Evolutionary conservation across 495 filamentous ascomycete species (phyloP).

Genomic region (Lophiotrema nucula): DNA sequence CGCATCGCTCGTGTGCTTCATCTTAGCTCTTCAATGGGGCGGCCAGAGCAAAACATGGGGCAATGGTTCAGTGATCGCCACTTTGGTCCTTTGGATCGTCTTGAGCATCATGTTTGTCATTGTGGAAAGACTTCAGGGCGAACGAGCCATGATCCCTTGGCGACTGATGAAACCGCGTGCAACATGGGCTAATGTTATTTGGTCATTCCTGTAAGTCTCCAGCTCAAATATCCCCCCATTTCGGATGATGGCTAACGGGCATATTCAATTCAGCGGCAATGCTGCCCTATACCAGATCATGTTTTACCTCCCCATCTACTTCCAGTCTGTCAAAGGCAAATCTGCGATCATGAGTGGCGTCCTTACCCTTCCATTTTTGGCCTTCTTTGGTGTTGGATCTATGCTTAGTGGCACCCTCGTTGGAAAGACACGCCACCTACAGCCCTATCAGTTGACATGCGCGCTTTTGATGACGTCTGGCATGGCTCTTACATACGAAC

Average conservation of each 20-base stretch:
- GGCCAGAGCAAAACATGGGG: conserved; percentile 27
- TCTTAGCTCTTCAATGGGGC: conserved; percentile 37
- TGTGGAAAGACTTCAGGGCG: background rate
- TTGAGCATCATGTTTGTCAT: conserved; percentile 5
- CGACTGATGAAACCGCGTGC: background rate
- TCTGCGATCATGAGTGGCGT: no score
- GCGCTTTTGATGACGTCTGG: conserved; percentile 13
- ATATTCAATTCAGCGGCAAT: conserved; percentile 8
- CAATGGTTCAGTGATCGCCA: conserved; percentile 26
- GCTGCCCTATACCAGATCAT: no score
- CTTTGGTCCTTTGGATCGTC: conserved; percentile 19
- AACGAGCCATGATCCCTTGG: background rate
- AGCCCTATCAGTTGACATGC: conserved; percentile 3
- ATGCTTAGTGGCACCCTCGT: conserved; percentile 25
- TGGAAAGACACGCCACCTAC: conserved; percentile 22
- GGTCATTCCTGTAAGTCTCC: conserved; percentile 8
- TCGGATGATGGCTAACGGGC: background rate
- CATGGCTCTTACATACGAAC: conserved; percentile 3
- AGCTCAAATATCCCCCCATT: background rate
- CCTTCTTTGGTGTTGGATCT: no score
- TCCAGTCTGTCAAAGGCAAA: conserved; percentile 15
- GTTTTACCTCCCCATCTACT: conserved; percentile 23
- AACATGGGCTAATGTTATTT: background rate
- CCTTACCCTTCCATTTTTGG: no score
- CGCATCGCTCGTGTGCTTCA: conserved; percentile 29